Base-by-base conservation (phyloP, 306 rosid species). In the Prunus mira region DNA sequence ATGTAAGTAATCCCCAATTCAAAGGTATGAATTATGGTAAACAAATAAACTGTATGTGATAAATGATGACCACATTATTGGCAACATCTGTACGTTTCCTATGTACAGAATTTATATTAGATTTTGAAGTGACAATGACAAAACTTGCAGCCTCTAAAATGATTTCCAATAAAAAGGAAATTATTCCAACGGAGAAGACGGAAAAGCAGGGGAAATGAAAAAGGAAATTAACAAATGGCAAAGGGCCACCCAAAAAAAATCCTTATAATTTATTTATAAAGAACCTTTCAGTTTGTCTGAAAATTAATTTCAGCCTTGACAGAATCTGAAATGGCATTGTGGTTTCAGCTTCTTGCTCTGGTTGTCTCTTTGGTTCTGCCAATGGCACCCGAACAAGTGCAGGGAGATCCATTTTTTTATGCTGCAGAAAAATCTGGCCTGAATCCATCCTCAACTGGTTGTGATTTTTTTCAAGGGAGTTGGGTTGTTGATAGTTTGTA, bases 401-500 rank as follows among this genome's bases (percentile, higher is more conserved):
- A 75, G 8, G 85, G 73, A 7, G 49, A 43, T 55, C 22, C 20
- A 46, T 45, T 60, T 60, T 49, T 19, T 3, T 38, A 47, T 68
- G 13, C 9, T 67, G 22, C 72, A 17, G 28, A 5, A 61, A 2
- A 32, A 46, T n/a, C 24, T 62, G 18, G 32, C 20, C 49, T 51
- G 62, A 47, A 50, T 34, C 34, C 11, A 27, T 30, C 41, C 54
- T 1, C 28, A 38, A 9, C 51, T 14, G 56, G 73, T 7, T 86
- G 89, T 74, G 82, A 87, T 78, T 78, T 75, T 9, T 83, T 80
- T 38, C 32, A 75, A 18, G 92, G 91, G 13, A 81, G 75, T 5
- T 91, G 96, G 91, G 80, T 86, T 58, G 0, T 69, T 22, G 90
- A 85, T 61, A 18, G 49, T 5, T 49, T 81, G 3, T 64, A 84